phyloP scores from a whole-genome alignment of 768 basidiomycete species.

The Tylopilus subfusipes region DNA sequence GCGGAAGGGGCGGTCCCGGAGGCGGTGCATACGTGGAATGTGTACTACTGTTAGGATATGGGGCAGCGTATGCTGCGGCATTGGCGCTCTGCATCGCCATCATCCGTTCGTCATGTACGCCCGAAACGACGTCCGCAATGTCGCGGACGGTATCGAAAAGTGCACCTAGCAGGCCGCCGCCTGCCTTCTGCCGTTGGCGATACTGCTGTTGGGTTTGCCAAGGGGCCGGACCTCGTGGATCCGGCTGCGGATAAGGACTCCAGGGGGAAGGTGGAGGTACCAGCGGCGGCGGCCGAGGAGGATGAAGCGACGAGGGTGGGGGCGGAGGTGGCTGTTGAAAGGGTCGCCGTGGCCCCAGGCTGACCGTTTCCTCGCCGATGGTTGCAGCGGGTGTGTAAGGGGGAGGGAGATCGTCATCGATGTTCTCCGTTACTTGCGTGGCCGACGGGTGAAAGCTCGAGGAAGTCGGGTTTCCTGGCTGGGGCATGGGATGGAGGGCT shows the following conservation, averaged over 20 bases:
- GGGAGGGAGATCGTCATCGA: constrained; percentile 61
- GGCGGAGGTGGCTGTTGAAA: constrained; percentile 45
- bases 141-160: constrained; percentile 28
- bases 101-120: constrained; percentile 19
- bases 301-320: constrained; percentile 2
- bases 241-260: constrained; percentile 5
- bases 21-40: constrained; percentile 14
- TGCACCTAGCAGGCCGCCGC: constrained; percentile 28
- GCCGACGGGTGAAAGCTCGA: not conserved
- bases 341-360: constrained; percentile 59
- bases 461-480: not conserved
- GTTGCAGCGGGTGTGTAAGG: constrained; percentile 64
- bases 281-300: not conserved
- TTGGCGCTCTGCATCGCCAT: constrained; percentile 14
- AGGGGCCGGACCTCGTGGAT: constrained; percentile 14
- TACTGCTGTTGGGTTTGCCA: constrained; percentile 24
- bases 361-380: constrained; percentile 58
- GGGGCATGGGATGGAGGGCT: constrained; percentile 7
- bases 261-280: not conserved
- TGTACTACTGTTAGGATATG: constrained; percentile 11
- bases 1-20: constrained; percentile 1
- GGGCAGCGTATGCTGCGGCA: constrained; percentile 18
- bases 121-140: constrained; percentile 28
- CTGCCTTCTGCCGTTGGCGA: constrained; percentile 9
- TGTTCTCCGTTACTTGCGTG: not conserved